phyloP scores from a whole-genome alignment of 1,139 yeast species.

The Taphrina flavorubra region DNA sequence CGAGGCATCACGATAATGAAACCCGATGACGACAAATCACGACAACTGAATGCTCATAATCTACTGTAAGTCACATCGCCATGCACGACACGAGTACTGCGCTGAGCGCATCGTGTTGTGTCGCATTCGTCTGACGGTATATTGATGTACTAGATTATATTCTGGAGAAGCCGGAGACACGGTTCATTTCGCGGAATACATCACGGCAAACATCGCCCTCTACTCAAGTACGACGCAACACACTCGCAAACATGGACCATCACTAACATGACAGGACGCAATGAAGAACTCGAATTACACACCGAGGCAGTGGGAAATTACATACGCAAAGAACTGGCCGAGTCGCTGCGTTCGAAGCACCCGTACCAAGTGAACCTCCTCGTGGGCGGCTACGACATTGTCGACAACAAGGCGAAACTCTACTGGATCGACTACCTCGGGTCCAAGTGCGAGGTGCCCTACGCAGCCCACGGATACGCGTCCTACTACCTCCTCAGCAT shows the following conservation, averaged over 20 bases:
- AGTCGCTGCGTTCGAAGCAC: conserved; percentile 81
- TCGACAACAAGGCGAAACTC: conserved; percentile 67
- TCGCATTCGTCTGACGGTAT: background rate
- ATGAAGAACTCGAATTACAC: conserved; percentile 71
- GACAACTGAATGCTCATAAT: conserved; percentile 74
- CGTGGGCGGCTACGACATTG: conserved; percentile 81
- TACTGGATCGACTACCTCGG: conserved; percentile 96
- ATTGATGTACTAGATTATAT: conserved; percentile 58
- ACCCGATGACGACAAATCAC: conserved; percentile 85
- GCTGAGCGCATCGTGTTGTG: background rate
- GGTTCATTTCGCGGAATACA: conserved; percentile 46
- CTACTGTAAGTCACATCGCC: conserved; percentile 55
- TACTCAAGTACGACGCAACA: conserved; percentile 23
- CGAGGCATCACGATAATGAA: conserved; percentile 91
- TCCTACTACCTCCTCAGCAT: conserved; percentile 90
- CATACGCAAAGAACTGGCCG: conserved; percentile 86
- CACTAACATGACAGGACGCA: conserved; percentile 61
- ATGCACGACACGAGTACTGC: background rate
- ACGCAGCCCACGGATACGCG: conserved; percentile 97
- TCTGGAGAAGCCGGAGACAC: conserved; percentile 98
- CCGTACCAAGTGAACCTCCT: conserved; percentile 93
- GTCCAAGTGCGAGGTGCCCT: conserved; percentile 86
- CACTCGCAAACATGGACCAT: background rate
- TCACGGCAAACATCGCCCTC: conserved; percentile 85
- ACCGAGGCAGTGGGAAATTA: conserved; percentile 87